These are phyloP conservation scores for Saccharomycopsis sp. DNA, from an alignment of 805 yeast genomes.

Conservation along the genomic window DNA sequence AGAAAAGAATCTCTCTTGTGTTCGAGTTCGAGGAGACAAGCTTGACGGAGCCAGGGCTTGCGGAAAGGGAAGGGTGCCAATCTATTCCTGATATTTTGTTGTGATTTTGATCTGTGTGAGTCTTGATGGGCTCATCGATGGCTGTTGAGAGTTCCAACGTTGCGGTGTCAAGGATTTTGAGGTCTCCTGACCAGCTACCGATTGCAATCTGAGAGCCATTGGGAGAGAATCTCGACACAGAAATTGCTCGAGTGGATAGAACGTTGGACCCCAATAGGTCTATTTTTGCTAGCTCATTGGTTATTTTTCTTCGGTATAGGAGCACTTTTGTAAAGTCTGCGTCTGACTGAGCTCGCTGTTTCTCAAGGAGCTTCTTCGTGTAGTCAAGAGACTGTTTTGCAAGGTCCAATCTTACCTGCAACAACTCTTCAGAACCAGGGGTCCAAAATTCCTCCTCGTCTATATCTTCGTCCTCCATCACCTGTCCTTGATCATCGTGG, in stretches of 20 bases:
- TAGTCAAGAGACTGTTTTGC: conserved; percentile 41
- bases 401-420: conserved; percentile 42
- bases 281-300: conserved; percentile 25
- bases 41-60: conserved; percentile 18
- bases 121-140: conserved; percentile 22
- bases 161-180: conserved; percentile 39
- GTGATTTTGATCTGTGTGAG: conserved; percentile 36
- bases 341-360: conserved; percentile 27
- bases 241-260: conserved; percentile 60
- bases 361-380: conserved; percentile 35
- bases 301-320: conserved; percentile 37
- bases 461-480: conserved; percentile 27
- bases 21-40: conserved; percentile 37
- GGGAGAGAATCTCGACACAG: conserved; percentile 42
- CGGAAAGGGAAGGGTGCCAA: conserved; percentile 39
- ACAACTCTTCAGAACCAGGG: conserved; percentile 55
- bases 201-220: conserved; percentile 38
- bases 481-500: conserved; percentile 21
- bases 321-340: conserved; percentile 36
- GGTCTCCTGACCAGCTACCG: conserved; percentile 80
- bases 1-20: conserved; percentile 34
- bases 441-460: conserved; percentile 65
- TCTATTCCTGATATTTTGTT: conserved; percentile 67
- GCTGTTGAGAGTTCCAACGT: conserved; percentile 29
- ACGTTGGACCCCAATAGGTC: conserved; percentile 61